A percentile compares a stretch with the other conserved stretches of the same genome.
phyloP scores from a whole-genome alignment of 2,329 filamentous ascomycete genomes.

The Aspergillus sp. region DNA sequence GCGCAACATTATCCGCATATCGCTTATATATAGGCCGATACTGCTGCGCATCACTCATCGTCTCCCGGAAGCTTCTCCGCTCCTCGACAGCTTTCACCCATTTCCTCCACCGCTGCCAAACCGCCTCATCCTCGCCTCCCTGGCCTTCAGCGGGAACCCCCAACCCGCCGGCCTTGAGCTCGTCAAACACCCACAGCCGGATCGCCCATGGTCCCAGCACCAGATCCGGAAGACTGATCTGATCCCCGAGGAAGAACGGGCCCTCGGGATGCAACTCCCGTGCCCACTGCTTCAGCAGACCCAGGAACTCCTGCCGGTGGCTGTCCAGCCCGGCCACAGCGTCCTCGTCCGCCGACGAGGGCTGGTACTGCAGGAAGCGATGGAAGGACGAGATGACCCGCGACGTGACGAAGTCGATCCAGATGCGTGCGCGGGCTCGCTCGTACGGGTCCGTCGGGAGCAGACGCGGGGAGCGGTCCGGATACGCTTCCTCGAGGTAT shows the following conservation, averaged over 20 bases:
- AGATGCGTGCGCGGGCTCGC: slow-evolving; percentile 65
- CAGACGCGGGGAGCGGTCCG: slow-evolving; percentile 51
- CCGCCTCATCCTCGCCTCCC: slow-evolving; percentile 53
- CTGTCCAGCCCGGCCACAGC: slow-evolving; percentile 47
- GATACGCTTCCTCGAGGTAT: slow-evolving; percentile 72
- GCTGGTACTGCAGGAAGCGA: slow-evolving; percentile 54
- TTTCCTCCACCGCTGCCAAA: slow-evolving; percentile 64
- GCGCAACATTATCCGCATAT: slow-evolving; percentile 65
- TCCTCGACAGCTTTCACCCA: slow-evolving; percentile 63
- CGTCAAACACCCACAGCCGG: slow-evolving; percentile 70
- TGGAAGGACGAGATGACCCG: slow-evolving; percentile 70
- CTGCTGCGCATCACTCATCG: slow-evolving; percentile 65
- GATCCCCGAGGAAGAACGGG: slow-evolving; percentile 66
- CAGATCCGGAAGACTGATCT: slow-evolving; percentile 68
- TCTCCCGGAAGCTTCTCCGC: slow-evolving; percentile 64
- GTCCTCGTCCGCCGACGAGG: slow-evolving; percentile 23
- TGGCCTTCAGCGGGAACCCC: slow-evolving; percentile 50
- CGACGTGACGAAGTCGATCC: slow-evolving; percentile 70
- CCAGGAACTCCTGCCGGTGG: slow-evolving; percentile 59
- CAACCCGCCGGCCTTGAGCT: slow-evolving; percentile 64
- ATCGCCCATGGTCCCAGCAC: slow-evolving; percentile 72
- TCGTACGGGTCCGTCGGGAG: slow-evolving; percentile 64
- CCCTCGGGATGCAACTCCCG: slow-evolving; percentile 60
- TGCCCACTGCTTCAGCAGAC: slow-evolving; percentile 60
- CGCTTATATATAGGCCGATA: slow-evolving; percentile 69